Base-by-base conservation (phyloP, 139 green algal genomes). In the Haematococcus sp. region DNA sequence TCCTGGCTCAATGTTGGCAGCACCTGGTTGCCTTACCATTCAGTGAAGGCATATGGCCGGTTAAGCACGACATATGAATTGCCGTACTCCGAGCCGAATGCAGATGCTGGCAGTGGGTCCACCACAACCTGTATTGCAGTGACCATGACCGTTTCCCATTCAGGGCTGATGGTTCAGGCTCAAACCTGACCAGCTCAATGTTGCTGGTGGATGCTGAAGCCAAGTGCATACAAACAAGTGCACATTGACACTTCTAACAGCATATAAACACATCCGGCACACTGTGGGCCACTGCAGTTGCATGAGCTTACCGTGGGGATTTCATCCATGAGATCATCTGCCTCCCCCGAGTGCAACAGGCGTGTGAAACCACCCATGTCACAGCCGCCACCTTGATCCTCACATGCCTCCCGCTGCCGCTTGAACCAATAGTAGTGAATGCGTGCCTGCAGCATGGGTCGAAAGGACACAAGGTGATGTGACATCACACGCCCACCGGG, bases 321-420 rank as follows among this genome's bases (percentile, higher is more conserved):
- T 76, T 98, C 93, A 67, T 94, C 87, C 90, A 98, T 96, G 3
- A 98, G 85, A 33, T 98, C 89, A 74, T 98, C 95, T 11, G 85
- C 55, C 27, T 84, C 22, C 1, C 94, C 94, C 1, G 84, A 91
- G 87, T 98, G 95, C 75, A 98, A 88, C 60, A 98, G 51, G 7
- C 94, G 87, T 9, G 94, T 98, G 84, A 96, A 98, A 23, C 89
- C 92, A 9, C 93, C 94, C 91, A 98, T 97, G 59, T 91, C 76
- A 35, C 80, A 88, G 15, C 52, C 46, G 4, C 40, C 40, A 1
- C 56, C 30, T 56, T 71, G 63, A n/a, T 68, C 67, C 56, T 93
- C 78, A 68, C 94, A 94, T 35, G 87, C 76, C 54, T 78, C 75
- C 34, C 89, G 86, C 58, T 90, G 77, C 81, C 92, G 91, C 61